Conservation (phyloP, 176 grass and related monocot species). For the Typha latifolia region DNA sequence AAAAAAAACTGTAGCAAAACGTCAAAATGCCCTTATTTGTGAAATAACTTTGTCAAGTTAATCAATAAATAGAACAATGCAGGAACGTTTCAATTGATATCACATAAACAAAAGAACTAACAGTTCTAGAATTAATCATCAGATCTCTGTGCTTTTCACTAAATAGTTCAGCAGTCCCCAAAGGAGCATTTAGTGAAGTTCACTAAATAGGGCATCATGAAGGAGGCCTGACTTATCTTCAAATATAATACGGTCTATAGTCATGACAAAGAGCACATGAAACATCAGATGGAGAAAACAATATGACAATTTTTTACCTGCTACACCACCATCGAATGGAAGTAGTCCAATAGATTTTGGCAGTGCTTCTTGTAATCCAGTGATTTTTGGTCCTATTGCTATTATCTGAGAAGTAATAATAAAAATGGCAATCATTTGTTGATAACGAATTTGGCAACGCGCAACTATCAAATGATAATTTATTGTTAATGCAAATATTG, state of each 20-base stretch:
- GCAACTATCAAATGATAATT: too few relatives aligned
- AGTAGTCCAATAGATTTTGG: slow-evolving; percentile 91
- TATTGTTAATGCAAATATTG: too few relatives aligned
- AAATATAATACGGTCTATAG: background rate
- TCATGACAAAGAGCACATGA: background rate
- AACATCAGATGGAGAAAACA: background rate
- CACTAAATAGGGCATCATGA: too few relatives aligned
- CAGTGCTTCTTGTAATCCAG: slow-evolving; percentile 77
- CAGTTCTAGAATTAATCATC: too few relatives aligned
- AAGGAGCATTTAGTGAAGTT: too few relatives aligned
- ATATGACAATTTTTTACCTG: slow-evolving; percentile 47
- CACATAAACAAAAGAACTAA: too few relatives aligned
- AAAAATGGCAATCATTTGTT: slow-evolving; percentile 10
- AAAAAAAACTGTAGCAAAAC: background rate
- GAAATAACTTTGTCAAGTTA: background rate
- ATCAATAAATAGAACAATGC: background rate
- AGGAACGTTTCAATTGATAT: background rate
- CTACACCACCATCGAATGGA: slow-evolving; percentile 91
- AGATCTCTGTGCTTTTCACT: too few relatives aligned
- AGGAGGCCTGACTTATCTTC: background rate
- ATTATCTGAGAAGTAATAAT: slow-evolving; percentile 59
- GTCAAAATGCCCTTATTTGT: background rate
- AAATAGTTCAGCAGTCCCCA: too few relatives aligned
- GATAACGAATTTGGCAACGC: slow-evolving; percentile 1
- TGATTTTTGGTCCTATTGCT: slow-evolving; percentile 76